Conservation (phyloP, 1,139 yeast genomes). For the Kodamaea anthophila region DNA sequence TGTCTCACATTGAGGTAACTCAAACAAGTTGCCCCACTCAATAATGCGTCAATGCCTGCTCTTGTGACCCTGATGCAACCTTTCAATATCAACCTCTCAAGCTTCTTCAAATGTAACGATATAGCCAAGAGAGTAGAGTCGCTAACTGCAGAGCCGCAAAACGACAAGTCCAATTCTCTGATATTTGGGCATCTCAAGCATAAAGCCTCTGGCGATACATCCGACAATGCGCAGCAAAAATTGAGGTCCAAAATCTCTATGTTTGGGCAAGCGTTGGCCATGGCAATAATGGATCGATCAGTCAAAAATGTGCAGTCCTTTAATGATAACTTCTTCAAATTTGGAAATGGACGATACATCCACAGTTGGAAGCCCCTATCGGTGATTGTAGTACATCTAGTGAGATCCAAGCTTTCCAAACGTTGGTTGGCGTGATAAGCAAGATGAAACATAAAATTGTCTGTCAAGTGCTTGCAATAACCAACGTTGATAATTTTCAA, state of each 20-base stretch:
- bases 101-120: constrained; percentile 46
- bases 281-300: constrained; percentile 56
- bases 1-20: constrained; percentile 57
- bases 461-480: constrained; percentile 71
- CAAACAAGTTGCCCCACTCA: constrained; percentile 52
- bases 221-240: constrained; percentile 72
- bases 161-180: constrained; percentile 51
- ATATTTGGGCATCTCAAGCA: constrained; percentile 59
- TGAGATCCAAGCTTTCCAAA: constrained; percentile 52
- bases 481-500: constrained; percentile 52
- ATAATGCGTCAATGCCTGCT: constrained; percentile 63
- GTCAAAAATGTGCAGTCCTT: constrained; percentile 71
- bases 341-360: constrained; percentile 51
- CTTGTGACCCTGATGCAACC: constrained; percentile 74
- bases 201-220: constrained; percentile 58
- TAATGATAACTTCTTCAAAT: constrained; percentile 45
- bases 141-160: constrained; percentile 77
- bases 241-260: constrained; percentile 54
- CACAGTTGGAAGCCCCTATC: constrained; percentile 67
- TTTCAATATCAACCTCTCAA: constrained; percentile 46
- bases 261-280: constrained; percentile 56
- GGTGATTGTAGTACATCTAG: constrained; percentile 73
- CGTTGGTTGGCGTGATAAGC: constrained; percentile 53
- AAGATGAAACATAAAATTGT: constrained; percentile 57
- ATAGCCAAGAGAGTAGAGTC: constrained; percentile 61